These are phyloP conservation scores for Saccharomyces hybrid DNA, from an alignment of 1,139 yeast genomes.

Conservation along the genomic window DNA sequence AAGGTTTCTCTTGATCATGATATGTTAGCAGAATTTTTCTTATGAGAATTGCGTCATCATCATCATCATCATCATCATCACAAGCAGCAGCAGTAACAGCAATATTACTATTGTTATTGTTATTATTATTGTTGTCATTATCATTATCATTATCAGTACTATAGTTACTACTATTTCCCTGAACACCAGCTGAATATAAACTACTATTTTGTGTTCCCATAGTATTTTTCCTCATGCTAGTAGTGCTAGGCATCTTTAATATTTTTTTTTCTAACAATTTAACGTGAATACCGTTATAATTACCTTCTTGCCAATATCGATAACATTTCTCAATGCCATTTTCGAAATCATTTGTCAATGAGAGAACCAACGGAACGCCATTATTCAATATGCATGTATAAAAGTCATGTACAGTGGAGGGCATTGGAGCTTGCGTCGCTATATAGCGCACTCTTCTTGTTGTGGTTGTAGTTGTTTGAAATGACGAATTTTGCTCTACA, in stretches of 20 bases:
- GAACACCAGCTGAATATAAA: neutral
- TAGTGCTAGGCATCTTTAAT: neutral
- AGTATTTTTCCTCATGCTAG: neutral
- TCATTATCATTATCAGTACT: neutral
- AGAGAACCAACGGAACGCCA: constrained; percentile 53
- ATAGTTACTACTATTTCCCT: neutral
- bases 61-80: neutral
- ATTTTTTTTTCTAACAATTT: constrained; percentile 17
- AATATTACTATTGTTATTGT: neutral
- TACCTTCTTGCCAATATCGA: constrained; percentile 44
- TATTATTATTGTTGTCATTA: neutral
- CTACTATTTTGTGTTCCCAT: constrained; percentile 1
- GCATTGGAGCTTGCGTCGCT: constrained; percentile 81
- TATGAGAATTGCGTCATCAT: constrained; percentile 18
- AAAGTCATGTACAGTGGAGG: constrained; percentile 65
- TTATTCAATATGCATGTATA: constrained; percentile 63
- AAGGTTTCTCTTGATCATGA: constrained; percentile 19
- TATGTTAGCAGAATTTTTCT: constrained; percentile 36
- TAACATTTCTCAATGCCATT: constrained; percentile 51
- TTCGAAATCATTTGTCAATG: constrained; percentile 55
- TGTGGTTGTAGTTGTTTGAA: constrained; percentile 8
- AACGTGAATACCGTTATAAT: constrained; percentile 26
- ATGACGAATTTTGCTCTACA: neutral
- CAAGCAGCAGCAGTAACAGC: no score
- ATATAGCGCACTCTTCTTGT: constrained; percentile 42